Evolutionary conservation across 1,284 basidiomycete genomes (phyloP).

Genomic region (Cutaneotrichosporon sp.): DNA sequence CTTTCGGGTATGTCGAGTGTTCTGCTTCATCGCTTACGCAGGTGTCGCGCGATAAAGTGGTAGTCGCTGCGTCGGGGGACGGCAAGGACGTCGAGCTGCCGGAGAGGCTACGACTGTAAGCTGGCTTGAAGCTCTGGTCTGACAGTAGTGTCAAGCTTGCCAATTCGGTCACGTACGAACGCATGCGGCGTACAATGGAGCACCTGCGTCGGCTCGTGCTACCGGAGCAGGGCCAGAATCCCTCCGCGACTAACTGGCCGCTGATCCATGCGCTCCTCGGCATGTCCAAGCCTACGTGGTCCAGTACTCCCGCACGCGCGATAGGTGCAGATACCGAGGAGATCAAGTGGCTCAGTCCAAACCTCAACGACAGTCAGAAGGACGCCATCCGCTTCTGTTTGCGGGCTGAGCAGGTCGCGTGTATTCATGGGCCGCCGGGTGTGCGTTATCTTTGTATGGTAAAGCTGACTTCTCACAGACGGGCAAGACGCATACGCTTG

Average conservation of each 20-base stretch:
- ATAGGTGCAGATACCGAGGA: constrained; percentile 20
- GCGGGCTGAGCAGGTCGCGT: constrained; percentile 62
- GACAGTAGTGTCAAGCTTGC: constrained; percentile 69
- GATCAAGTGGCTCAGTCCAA: constrained; percentile 67
- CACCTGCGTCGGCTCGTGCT: constrained; percentile 55
- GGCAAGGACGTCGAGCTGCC: constrained; percentile 70
- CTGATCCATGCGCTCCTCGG: constrained; percentile 66
- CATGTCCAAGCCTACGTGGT: constrained; percentile 45
- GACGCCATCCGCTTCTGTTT: constrained; percentile 55
- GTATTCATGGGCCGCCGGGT: constrained; percentile 94
- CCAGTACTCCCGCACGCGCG: constrained; percentile 5
- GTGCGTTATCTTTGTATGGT: constrained; percentile 47
- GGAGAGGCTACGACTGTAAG: constrained; percentile 66
- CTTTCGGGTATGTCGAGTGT: constrained; percentile 57
- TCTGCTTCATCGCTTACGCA: constrained; percentile 30
- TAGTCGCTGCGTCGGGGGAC: constrained; percentile 63
- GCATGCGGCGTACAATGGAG: constrained; percentile 75
- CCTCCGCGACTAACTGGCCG: constrained; percentile 23
- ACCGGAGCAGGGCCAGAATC: constrained; percentile 10
- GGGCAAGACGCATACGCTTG: constrained; percentile 86
- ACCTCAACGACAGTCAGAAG: constrained; percentile 77
- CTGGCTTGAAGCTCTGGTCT: not conserved
- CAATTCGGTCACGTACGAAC: constrained; percentile 84
- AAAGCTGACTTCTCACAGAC: constrained; percentile 48
- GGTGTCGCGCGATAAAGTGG: constrained; percentile 70